Percentiles rank a stretch among this genome's conserved stretches.
These are phyloP conservation scores for Spergularia marina DNA, from an alignment of 148 eudicot species.

Conservation along the genomic window DNA sequence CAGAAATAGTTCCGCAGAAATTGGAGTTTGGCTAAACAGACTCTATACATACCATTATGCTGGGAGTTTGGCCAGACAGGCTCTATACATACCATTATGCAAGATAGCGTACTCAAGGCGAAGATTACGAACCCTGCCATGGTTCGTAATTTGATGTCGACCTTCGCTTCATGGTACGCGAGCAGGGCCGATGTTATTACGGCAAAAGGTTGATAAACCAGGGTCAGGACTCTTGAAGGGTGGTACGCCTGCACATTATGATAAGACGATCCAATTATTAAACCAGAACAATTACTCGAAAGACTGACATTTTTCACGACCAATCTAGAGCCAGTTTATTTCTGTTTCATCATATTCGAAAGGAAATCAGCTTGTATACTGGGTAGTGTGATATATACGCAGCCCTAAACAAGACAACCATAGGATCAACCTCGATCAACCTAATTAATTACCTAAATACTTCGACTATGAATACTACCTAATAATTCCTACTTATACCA, in stretches of 20 bases:
- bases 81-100: slow-evolving; percentile 37
- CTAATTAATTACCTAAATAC: too few relatives aligned
- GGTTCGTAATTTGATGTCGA: slow-evolving; percentile 52
- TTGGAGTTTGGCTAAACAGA: too few relatives aligned
- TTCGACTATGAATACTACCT: too few relatives aligned
- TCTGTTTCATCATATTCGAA: too few relatives aligned
- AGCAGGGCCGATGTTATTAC: slow-evolving; percentile 39
- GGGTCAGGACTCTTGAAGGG: slow-evolving; percentile 70
- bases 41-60: too few relatives aligned
- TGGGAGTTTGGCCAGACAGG: too few relatives aligned
- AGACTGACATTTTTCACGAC: too few relatives aligned
- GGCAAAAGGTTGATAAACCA: slow-evolving; percentile 67
- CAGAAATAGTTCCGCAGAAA: too few relatives aligned
- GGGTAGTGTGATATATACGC: not conserved
- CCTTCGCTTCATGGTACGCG: slow-evolving; percentile 44
- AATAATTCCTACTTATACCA: not conserved
- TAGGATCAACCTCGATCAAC: not conserved
- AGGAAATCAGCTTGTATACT: too few relatives aligned
- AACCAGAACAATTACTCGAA: too few relatives aligned
- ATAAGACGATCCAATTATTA: too few relatives aligned
- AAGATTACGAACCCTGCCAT: slow-evolving; percentile 49
- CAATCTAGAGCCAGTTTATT: too few relatives aligned
- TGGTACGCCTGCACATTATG: slow-evolving; percentile 64
- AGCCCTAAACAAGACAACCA: not conserved
- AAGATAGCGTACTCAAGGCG: slow-evolving; percentile 30